These are phyloP conservation scores for Aspergillus thermomutatus DNA, from an alignment of 2,329 filamentous ascomycete species.

Conservation along the genomic window DNA sequence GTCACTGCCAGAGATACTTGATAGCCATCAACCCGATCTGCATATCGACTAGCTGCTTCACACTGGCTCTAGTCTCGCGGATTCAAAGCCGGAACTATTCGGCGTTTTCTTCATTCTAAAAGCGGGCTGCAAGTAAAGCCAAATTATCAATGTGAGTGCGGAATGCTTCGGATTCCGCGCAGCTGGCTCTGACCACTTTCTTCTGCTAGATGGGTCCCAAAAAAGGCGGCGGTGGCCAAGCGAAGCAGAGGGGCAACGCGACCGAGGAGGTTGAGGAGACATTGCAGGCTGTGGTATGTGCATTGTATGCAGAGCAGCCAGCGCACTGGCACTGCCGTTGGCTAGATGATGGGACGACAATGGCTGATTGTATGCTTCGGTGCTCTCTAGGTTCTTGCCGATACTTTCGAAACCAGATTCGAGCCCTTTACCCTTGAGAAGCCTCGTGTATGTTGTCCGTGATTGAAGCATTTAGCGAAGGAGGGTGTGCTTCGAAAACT, in stretches of 20 bases:
- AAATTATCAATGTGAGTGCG: slow-evolving; percentile 5
- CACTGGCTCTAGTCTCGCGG: not conserved
- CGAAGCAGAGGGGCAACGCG: slow-evolving; percentile 34
- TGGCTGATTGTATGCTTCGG: slow-evolving; percentile 10
- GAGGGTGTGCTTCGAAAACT: not conserved
- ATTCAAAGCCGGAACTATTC: not conserved
- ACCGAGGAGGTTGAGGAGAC: slow-evolving; percentile 61
- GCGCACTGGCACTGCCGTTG: not conserved
- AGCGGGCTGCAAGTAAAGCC: not conserved
- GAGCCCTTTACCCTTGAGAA: slow-evolving; percentile 83
- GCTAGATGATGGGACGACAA: not conserved
- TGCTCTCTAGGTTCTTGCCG: slow-evolving; percentile 69
- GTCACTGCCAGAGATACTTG: not conserved
- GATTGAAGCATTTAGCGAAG: slow-evolving; percentile 4
- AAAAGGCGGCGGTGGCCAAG: slow-evolving; percentile 25
- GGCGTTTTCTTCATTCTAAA: not conserved
- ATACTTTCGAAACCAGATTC: slow-evolving; percentile 92
- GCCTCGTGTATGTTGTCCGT: slow-evolving; percentile 67
- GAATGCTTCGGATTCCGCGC: not conserved
- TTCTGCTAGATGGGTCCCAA: slow-evolving; percentile 32
- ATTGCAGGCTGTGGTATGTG: slow-evolving; percentile 60
- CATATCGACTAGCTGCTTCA: slow-evolving; percentile 1
- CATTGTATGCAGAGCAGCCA: not conserved
- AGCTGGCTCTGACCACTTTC: not conserved
- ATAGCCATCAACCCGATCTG: not conserved